Base-by-base conservation (phyloP, 306 rosid genomes). In the Prunus padus region DNA sequence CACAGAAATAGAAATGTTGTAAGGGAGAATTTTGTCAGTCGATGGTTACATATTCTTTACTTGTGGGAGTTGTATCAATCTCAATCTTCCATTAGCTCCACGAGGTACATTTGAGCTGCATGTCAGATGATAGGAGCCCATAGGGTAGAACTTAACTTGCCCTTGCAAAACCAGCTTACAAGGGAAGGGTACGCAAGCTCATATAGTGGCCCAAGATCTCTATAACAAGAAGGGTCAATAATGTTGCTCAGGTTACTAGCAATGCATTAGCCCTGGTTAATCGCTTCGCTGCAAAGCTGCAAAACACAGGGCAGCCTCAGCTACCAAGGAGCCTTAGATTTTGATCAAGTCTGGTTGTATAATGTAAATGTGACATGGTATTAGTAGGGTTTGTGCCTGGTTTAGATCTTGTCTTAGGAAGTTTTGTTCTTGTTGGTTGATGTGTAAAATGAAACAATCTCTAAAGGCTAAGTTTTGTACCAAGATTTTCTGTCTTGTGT, bases 201-300 rank as follows among this genome's bases (percentile, higher is more conserved):
- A 11, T 14, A 11, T 46, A 6, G 9, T 37, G 7, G 42, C 42
- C 42, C 9, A 10, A 56, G 16, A 23, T 57, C 5, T 57, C 76
- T 13, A 79, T 88, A 33, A 84, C 74, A 31, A 73, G 81, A 14
- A 90, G 87, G 71, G 73, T 88, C 30, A 42, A 67, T 0, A 10
- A 65, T 77, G 88, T 92, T 78, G 85, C 96, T 83, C 97, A 88
- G 54, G 72, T 90, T n/a, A 92, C 94, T 4, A 92, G 97, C 79
- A 92, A 92, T 62, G 89, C 90, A 0, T 93, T 92, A 28, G 97
- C 97, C 19, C 65, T 92, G 79, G 92, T 90, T 57, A 90, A 86
- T 80, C 86, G 82, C 74, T 92, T 88, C 47, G 91, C 89, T 8
- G 80, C n/a, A n/a, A n/a, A n/a, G n/a, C n/a, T n/a, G n/a, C 91